Evolutionary conservation across 1,284 basidiomycete genomes (phyloP), one percentile per base, ranked within the genome.

Genomic region (Sanghuangporus weigelae): DNA sequence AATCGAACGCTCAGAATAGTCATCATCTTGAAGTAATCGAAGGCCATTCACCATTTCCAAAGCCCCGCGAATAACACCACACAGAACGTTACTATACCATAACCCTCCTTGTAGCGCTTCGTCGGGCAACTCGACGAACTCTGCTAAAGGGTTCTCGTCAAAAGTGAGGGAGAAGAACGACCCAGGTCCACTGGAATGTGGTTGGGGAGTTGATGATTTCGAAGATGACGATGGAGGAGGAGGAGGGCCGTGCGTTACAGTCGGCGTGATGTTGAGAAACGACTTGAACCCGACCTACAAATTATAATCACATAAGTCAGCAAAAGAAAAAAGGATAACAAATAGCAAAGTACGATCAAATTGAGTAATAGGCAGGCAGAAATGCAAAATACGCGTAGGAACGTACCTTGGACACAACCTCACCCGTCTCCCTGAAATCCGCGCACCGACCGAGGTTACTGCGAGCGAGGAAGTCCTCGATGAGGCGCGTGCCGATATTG

Each of bases 381-480:
- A 12, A 40, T n/a, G 21, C 19, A 48, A 26, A 63, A 21, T 56
- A 36, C 26, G 10, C 48, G 42, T 21, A 50, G 35, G 11, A 44
- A 69, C 78, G 62, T 62, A 92, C 95, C 83, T 97, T 96, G 8
- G 93, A 84, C 11, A 97, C 84, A 62, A 96, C 93, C 76, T 98
- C 95, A 7, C 94, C 97, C 0, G 94, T 93, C 74, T 98, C 96
- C 66, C 86, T 83, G 72, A 99, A 98, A 73, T 97, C 93, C 21
- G 86, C 78, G 75, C 97, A 99, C 67, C 92, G 81, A 35, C 90
- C 92, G 35, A 96, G 75, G 19, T 83, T 86, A 63, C 94, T 95
- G 68, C 94, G 87, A 6, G 97, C 96, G 56, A 99, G 82, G 70
- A 99, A 98, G 75, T 99, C 97, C 74, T 99, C 97, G 67, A 99